These are phyloP conservation scores for Teratosphaeria destructans DNA, from an alignment of 2,329 filamentous ascomycete genomes.

Conservation along the genomic window DNA sequence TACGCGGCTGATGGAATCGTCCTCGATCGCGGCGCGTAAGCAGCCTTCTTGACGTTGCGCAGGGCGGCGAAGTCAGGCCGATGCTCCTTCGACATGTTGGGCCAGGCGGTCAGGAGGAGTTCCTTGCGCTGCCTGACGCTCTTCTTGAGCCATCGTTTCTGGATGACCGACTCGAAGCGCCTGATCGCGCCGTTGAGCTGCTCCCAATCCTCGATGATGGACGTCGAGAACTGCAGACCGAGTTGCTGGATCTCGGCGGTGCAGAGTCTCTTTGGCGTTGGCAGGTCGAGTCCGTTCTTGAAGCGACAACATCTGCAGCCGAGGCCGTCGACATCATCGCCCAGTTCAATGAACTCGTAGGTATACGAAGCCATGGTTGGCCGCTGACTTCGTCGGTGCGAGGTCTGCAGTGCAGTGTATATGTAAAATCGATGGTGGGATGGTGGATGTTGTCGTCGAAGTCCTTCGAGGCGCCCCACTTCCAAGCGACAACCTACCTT, in stretches of 20 bases:
- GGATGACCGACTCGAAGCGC: slow-evolving; percentile 42
- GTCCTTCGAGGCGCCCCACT: neutral
- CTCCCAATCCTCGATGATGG: slow-evolving; percentile 29
- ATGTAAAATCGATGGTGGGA: neutral
- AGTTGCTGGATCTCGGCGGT: slow-evolving; percentile 13
- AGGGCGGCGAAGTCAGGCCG: slow-evolving; percentile 40
- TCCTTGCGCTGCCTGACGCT: slow-evolving; percentile 35
- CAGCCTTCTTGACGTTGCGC: neutral
- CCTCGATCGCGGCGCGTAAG: slow-evolving; percentile 7
- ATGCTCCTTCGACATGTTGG: slow-evolving; percentile 39
- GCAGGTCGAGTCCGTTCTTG: slow-evolving; percentile 11
- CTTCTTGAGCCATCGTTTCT: slow-evolving; percentile 48
- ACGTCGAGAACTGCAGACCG: slow-evolving; percentile 11
- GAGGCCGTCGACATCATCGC: slow-evolving; percentile 4
- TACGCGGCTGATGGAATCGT: slow-evolving; percentile 25
- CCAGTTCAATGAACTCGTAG: slow-evolving; percentile 13
- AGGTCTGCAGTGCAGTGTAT: neutral
- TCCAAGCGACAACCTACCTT: neutral
- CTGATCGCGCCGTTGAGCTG: slow-evolving; percentile 34
- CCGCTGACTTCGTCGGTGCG: neutral
- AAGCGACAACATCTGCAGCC: slow-evolving; percentile 18
- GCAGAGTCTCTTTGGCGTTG: slow-evolving; percentile 10
- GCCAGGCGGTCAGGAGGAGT: slow-evolving; percentile 41
- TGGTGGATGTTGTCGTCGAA: neutral
- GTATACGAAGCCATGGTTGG: slow-evolving; percentile 13